Evolutionary conservation across 2,329 filamentous ascomycete species (phyloP).

Genomic region (Dothistroma pini): DNA sequence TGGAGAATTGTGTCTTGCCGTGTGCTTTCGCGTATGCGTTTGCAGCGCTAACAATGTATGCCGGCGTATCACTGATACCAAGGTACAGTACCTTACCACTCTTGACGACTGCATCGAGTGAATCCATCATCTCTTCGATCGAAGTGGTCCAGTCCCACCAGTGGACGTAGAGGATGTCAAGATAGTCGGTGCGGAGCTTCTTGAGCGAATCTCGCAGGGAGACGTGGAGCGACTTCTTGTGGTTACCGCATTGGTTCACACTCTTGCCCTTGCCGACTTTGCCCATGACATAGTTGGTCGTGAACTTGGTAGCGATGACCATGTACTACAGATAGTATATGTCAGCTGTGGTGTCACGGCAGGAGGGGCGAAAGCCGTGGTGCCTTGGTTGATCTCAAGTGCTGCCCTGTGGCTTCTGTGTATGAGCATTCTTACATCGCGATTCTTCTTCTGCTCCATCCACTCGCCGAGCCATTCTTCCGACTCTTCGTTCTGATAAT

Average conservation of each 20-base stretch:
- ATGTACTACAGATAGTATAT: slow-evolving; percentile 26
- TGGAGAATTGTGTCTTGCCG: slow-evolving; percentile 36
- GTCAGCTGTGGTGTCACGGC: neutral
- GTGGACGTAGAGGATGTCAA: slow-evolving; percentile 53
- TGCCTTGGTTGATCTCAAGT: neutral
- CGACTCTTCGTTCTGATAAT: slow-evolving; percentile 41
- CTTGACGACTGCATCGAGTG: slow-evolving; percentile 41
- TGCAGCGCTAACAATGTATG: slow-evolving; percentile 41
- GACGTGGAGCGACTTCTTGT: slow-evolving; percentile 58
- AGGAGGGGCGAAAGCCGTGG: neutral
- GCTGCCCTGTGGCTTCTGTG: neutral
- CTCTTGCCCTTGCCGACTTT: slow-evolving; percentile 51
- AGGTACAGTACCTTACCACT: slow-evolving; percentile 45
- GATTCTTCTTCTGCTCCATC: slow-evolving; percentile 38
- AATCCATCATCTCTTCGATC: slow-evolving; percentile 45
- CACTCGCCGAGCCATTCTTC: slow-evolving; percentile 46
- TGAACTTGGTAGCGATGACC: slow-evolving; percentile 43
- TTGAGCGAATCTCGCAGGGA: slow-evolving; percentile 38
- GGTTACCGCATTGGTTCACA: slow-evolving; percentile 59
- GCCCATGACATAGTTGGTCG: slow-evolving; percentile 28
- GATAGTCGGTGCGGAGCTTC: slow-evolving; percentile 64
- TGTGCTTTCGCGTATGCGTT: slow-evolving; percentile 41
- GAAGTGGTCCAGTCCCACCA: slow-evolving; percentile 43
- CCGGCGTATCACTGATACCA: slow-evolving; percentile 44
- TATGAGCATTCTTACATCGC: slow-evolving; percentile 26